These are phyloP conservation scores for Tylopilus sp. DNA, from an alignment of 1,284 basidiomycete species.

Conservation along the genomic window DNA sequence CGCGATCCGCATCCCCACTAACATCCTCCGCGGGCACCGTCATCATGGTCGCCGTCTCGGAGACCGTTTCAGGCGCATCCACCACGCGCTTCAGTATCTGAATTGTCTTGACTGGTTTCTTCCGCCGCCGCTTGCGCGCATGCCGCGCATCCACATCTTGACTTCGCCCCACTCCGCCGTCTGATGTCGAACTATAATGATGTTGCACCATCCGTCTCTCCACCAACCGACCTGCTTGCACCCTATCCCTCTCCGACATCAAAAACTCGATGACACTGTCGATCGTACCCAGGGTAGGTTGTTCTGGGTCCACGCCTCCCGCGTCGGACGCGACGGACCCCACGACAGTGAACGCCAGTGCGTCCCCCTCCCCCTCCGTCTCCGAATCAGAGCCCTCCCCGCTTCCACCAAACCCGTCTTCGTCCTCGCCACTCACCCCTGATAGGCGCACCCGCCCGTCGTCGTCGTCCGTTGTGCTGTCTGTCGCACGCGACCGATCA, in stretches of 20 bases:
- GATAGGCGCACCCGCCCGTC: neutral
- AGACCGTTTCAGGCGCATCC: constrained; percentile 33
- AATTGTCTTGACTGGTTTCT: constrained; percentile 47
- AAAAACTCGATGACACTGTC: constrained; percentile 48
- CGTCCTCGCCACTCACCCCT: constrained; percentile 4
- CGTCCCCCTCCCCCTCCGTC: constrained; percentile 46
- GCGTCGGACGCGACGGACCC: constrained; percentile 36
- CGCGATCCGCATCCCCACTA: constrained; percentile 41
- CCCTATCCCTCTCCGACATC: constrained; percentile 42
- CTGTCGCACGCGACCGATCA: constrained; percentile 35
- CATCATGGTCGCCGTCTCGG: constrained; percentile 21
- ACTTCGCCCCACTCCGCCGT: constrained; percentile 46
- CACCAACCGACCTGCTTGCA: constrained; percentile 38
- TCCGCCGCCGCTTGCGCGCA: constrained; percentile 60
- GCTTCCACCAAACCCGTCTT: constrained; percentile 11
- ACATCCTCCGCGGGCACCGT: constrained; percentile 33
- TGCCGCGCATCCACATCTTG: constrained; percentile 51
- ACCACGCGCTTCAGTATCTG: constrained; percentile 38
- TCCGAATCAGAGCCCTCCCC: constrained; percentile 40
- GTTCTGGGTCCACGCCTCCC: constrained; percentile 32
- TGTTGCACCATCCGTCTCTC: constrained; percentile 32
- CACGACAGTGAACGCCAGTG: constrained; percentile 33
- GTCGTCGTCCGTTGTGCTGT: constrained; percentile 30
- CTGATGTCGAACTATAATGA: constrained; percentile 50
- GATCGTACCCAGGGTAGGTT: constrained; percentile 44